Evolutionary conservation across 176 grass and related monocot species (phyloP).

Genomic region (Cenchrus fungigraminus): DNA sequence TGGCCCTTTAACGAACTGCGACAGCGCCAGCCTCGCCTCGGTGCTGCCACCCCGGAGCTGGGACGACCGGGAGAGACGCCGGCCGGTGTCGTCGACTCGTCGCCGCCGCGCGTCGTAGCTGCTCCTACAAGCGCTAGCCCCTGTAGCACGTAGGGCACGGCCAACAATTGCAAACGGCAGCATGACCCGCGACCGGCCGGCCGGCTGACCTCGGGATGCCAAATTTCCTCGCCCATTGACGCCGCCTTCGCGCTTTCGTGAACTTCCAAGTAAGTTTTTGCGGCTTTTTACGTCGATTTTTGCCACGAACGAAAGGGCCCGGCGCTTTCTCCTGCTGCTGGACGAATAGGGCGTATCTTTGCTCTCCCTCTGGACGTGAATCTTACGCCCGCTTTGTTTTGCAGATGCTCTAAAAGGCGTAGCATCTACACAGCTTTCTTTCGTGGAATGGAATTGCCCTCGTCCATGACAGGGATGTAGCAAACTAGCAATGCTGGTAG

Average conservation of each 20-base stretch:
- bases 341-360: slow-evolving; percentile 32
- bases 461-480: not conserved
- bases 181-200: slow-evolving; percentile 27
- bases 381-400: not conserved
- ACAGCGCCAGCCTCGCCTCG: slow-evolving; percentile 25
- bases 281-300: slow-evolving; percentile 24
- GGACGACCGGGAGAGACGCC: not conserved
- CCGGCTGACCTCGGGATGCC: slow-evolving; percentile 30
- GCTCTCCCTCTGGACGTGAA: not conserved
- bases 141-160: not conserved
- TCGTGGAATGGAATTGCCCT: slow-evolving; percentile 8
- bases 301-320: not conserved
- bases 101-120: slow-evolving; percentile 6
- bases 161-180: not conserved
- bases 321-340: not conserved
- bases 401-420: not conserved
- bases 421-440: slow-evolving; percentile 34
- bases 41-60: slow-evolving; percentile 11
- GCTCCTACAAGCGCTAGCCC: not conserved
- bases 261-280: slow-evolving; percentile 33
- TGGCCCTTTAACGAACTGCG: slow-evolving; percentile 46
- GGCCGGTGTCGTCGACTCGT: not conserved
- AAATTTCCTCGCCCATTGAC: slow-evolving; percentile 23
- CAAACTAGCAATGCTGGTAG: not conserved
- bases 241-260: not conserved